Evolutionary conservation across 1,139 yeast genomes (phyloP).

Genomic region (Candida dubliniensis): DNA sequence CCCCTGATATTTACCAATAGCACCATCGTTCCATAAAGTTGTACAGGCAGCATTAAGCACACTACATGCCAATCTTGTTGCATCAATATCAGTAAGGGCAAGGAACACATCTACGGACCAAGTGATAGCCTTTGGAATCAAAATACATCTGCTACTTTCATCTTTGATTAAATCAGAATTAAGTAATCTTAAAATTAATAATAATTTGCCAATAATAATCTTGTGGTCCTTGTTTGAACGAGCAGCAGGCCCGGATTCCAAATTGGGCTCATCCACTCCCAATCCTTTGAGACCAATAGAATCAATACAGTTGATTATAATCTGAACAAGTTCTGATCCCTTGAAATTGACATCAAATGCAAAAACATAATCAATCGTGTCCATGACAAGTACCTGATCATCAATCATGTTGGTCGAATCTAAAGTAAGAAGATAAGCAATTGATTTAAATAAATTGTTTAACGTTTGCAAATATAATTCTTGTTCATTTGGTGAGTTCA

Average conservation of each 20-base stretch:
- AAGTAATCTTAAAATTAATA: constrained; percentile 60
- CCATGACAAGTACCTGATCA: constrained; percentile 62
- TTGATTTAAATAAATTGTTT: constrained; percentile 36
- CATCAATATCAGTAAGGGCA: constrained; percentile 55
- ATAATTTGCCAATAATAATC: constrained; percentile 55
- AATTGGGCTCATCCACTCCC: constrained; percentile 40
- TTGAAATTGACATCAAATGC: constrained; percentile 41
- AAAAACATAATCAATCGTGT: constrained; percentile 56
- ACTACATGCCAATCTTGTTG: constrained; percentile 62
- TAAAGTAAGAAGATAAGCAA: constrained; percentile 48
- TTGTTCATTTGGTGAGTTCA: constrained; percentile 19
- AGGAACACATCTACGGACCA: constrained; percentile 65
- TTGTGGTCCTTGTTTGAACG: constrained; percentile 48
- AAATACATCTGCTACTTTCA: constrained; percentile 37
- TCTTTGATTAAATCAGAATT: constrained; percentile 44
- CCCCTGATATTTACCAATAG: constrained; percentile 21
- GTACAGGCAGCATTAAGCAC: constrained; percentile 52
- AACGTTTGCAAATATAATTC: constrained; percentile 35
- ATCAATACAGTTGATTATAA: constrained; percentile 45
- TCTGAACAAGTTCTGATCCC: constrained; percentile 38
- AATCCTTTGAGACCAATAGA: constrained; percentile 57
- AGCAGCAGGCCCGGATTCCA: constrained; percentile 18
- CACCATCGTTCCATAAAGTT: constrained; percentile 32
- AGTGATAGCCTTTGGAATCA: constrained; percentile 53
- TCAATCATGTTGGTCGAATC: constrained; percentile 48